Percentiles rank a stretch among this genome's conserved stretches.
Evolutionary conservation across 2,329 filamentous ascomycete species (phyloP).

Genomic region (Chaetomium strumarium): DNA sequence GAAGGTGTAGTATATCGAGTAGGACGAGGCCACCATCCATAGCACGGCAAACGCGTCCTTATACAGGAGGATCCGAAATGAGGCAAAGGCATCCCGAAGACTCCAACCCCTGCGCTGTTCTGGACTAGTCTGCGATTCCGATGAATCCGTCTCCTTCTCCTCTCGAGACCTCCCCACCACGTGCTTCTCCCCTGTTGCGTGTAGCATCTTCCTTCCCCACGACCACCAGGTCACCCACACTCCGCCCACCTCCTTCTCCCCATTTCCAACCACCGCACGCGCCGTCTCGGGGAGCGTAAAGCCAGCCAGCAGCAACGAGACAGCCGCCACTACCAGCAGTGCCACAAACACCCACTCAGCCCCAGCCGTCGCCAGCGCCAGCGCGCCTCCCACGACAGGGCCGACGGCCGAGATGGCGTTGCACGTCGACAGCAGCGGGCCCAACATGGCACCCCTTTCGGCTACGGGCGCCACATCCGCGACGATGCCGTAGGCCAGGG

Average conservation of each 20-base stretch:
- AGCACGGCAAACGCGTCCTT: slow-evolving; percentile 47
- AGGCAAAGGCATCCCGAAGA: slow-evolving; percentile 46
- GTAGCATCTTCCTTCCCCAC: not conserved
- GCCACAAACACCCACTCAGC: slow-evolving; percentile 61
- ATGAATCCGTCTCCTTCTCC: not conserved
- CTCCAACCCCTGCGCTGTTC: slow-evolving; percentile 29
- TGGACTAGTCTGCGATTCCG: not conserved
- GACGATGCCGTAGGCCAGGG: slow-evolving; percentile 60
- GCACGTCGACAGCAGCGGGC: slow-evolving; percentile 48
- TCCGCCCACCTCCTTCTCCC: slow-evolving; percentile 31
- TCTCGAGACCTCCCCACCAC: too few species aligned
- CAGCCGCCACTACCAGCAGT: slow-evolving; percentile 42
- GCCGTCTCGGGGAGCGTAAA: slow-evolving; percentile 50
- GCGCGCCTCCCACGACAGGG: slow-evolving; percentile 14
- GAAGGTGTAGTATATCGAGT: slow-evolving; percentile 45
- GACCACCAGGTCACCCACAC: slow-evolving; percentile 3
- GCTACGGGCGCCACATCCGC: slow-evolving; percentile 59
- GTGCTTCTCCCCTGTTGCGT: not conserved
- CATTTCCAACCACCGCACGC: slow-evolving; percentile 49
- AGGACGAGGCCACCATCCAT: slow-evolving; percentile 33
- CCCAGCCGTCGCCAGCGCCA: slow-evolving; percentile 33
- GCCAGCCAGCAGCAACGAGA: slow-evolving; percentile 40
- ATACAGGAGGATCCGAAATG: slow-evolving; percentile 44
- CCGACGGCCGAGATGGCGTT: slow-evolving; percentile 36
- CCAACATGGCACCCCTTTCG: slow-evolving; percentile 64